Evolutionary conservation across 129 eudicot species (phyloP), one percentile per base, ranked within the genome.

Genomic region (Pittosporum tobira): DNA sequence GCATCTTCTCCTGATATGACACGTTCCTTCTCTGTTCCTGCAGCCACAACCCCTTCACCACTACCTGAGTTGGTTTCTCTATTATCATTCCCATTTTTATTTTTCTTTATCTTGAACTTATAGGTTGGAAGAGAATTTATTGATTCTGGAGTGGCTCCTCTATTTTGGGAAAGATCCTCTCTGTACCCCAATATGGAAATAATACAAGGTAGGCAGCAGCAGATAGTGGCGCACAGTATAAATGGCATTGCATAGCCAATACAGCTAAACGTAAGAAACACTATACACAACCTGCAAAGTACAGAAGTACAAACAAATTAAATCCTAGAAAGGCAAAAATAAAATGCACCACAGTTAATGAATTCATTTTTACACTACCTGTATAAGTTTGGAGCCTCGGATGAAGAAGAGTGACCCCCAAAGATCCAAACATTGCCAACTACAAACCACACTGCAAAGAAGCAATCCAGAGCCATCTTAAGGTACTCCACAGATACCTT

Each of bases 131-230:
- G 75, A 29, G 87, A 71, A 73, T 85, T 90, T 21, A 90, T 90
- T 13, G 95, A 90, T 28, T 90, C 95, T 7, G 94, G 64, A 51
- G 97, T 90, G 36, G 97, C 97, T 70, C 97, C 97, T 71, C 94
- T 80, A 62, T 81, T 83, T 73, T 83, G 87, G 59, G 81, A 65
- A 52, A 82, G 77, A 69, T 90, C 97, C 67, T 85, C 97, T 69
- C 97, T 75, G 66, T 85, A 84, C 55, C 97, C 97, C 75, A 90
- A 52, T 25, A 90, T 83, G 23, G 94, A 82, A 25, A 90, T 90
- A 73, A 90, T 80, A 72, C 97, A 90, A 62, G 97, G 97, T 44
- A 90, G 97, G 79, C 97, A 90, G 72, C 97, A 90, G 85, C 97
- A 90, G 73, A 90, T 85, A 47, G 97, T 83, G 48, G 97, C 87